Conservation (phyloP, 2,329 filamentous ascomycete genomes). For the Allantophomopsis lycopodina region DNA sequence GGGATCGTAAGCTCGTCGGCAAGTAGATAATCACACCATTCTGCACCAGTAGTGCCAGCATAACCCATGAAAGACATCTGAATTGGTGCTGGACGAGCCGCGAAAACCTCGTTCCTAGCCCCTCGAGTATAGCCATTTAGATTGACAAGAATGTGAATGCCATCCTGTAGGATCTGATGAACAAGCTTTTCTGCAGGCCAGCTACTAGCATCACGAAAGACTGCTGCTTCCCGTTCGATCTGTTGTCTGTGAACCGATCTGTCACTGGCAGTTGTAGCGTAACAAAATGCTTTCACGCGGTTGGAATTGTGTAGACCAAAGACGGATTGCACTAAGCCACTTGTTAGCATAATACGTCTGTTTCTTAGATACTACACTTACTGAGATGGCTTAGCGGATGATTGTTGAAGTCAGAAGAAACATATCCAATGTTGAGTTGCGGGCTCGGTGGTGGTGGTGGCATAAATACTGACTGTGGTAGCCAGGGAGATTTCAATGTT, state of each 20-base stretch:
- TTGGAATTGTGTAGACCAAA: slow-evolving; percentile 75
- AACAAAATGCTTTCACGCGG: slow-evolving; percentile 78
- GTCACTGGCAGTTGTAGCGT: slow-evolving; percentile 88
- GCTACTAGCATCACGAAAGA: slow-evolving; percentile 76
- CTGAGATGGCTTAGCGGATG: slow-evolving; percentile 72
- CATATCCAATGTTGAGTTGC: slow-evolving; percentile 82
- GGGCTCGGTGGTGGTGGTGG: slow-evolving; percentile 74
- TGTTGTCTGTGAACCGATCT: slow-evolving; percentile 79
- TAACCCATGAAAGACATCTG: slow-evolving; percentile 99
- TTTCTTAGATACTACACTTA: not conserved
- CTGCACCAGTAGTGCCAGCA: slow-evolving; percentile 84
- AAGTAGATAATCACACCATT: slow-evolving; percentile 97
- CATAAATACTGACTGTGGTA: slow-evolving; percentile 67
- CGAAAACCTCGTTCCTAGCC: slow-evolving; percentile 95
- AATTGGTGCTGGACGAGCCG: slow-evolving; percentile 82
- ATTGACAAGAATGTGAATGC: slow-evolving; percentile 90
- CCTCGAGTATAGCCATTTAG: slow-evolving; percentile 97
- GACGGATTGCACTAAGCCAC: slow-evolving; percentile 74
- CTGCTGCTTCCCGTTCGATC: slow-evolving; percentile 83
- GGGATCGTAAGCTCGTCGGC: slow-evolving; percentile 84
- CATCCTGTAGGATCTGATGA: slow-evolving; percentile 72
- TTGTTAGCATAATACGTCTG: slow-evolving; percentile 4
- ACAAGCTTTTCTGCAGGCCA: slow-evolving; percentile 81
- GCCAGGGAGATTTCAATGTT: slow-evolving; percentile 76
- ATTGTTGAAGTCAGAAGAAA: slow-evolving; percentile 98